These are phyloP conservation scores for Wickerhamiella sorbophila DNA, from an alignment of 805 yeast species.

Conservation along the genomic window DNA sequence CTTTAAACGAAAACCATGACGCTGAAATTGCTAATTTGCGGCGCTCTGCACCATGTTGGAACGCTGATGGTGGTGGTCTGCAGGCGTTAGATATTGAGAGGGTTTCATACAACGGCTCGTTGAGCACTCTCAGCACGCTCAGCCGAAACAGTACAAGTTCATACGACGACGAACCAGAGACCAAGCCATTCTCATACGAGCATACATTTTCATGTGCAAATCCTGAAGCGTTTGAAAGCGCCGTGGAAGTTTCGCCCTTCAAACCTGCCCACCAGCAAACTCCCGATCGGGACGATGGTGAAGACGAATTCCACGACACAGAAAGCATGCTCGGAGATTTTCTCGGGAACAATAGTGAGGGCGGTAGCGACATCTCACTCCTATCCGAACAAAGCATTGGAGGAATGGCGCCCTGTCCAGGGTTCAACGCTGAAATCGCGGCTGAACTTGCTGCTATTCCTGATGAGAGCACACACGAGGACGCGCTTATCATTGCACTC, in stretches of 20 bases:
- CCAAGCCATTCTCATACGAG: neutral
- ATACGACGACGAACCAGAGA: neutral
- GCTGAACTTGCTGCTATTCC: slow-evolving; percentile 75
- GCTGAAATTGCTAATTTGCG: slow-evolving; percentile 1
- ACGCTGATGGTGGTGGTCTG: neutral
- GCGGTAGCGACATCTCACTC: slow-evolving; percentile 13
- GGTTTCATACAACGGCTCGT: slow-evolving; percentile 4
- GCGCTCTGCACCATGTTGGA: slow-evolving; percentile 2
- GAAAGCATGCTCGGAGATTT: neutral
- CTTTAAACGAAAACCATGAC: neutral
- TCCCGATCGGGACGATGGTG: neutral
- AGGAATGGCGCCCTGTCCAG: slow-evolving; percentile 24
- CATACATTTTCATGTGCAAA: neutral
- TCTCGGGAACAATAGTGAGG: neutral
- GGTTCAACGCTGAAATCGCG: slow-evolving; percentile 42
- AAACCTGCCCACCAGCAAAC: neutral
- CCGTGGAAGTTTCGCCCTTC: neutral
- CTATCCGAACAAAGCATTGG: slow-evolving; percentile 18
- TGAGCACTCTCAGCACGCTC: slow-evolving; percentile 4
- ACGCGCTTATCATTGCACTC: slow-evolving; percentile 64
- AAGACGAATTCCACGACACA: neutral
- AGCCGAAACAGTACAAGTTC: neutral
- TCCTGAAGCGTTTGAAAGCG: neutral
- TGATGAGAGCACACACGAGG: slow-evolving; percentile 53
- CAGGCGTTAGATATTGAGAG: slow-evolving; percentile 3